Base-by-base conservation (phyloP, 331 rosid species). In the Spiraea crenata region DNA sequence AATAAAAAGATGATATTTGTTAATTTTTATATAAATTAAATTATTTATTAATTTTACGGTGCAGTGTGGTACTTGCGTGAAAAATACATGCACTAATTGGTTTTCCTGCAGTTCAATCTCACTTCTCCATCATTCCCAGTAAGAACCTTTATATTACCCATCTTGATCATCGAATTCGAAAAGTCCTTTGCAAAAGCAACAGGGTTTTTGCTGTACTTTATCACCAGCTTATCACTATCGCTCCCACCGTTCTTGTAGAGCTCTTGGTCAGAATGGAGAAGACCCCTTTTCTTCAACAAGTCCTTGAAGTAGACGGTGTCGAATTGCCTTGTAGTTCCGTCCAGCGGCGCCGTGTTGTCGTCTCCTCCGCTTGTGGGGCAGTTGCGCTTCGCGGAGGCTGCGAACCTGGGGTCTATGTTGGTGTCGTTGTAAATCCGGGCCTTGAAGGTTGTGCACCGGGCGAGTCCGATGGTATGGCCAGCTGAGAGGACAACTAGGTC, bases 141-240 rank as follows among this genome's bases (percentile, higher is more conserved):
- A 65, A 86, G 81, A 3, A 91, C 86, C 70, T 66, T 76, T 14
- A 88, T 80, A 39, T 86, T 80, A 42, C 89, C 91, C 89, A 86
- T 85, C 81, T 86, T 88, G 64, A 84, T 58, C 85, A 88, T 80
- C 3, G 91, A 82, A 1, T 54, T 35, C 0, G 63, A 72, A 9
- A 89, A 89, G 44, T 84, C 91, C 7, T 10, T 5, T 14, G 16
- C 63, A 65, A 86, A 89, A 20, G 52, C 54, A 0, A 2, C 1
- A 0, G 74, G 9, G 56, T 79, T 8, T 1, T 40, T 4, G 55
- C 80, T 72, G 31, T 89, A 89, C 9, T 17, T 66, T 25, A 41
- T 52, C 48, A 86, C 89, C 63, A 80, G 58, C 1, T n/a, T 66
- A 56, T 83, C 79, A 0, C 84, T 75, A 4, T 63, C 77, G 12